Base-by-base conservation (phyloP, 352 stramenopile species). In the Blastocystis sp. region DNA sequence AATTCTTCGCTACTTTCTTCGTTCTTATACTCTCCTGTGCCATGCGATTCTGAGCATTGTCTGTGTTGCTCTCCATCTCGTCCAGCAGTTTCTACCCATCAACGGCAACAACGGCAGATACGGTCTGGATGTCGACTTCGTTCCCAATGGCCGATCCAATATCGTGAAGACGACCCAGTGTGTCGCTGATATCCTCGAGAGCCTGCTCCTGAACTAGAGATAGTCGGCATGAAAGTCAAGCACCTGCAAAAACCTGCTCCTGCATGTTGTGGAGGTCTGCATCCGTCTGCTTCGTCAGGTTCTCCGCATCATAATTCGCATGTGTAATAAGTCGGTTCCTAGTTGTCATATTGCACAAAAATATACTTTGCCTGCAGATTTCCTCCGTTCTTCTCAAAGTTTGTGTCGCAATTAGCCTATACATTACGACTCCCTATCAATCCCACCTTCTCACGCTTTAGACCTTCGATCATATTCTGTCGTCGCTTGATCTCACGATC, bases 1-100 rank as follows among this genome's bases (percentile, higher is more conserved):
- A 64, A 39, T 76, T 88, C 63, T 88, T 88, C 15, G 56, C 37
- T 26, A 88, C 77, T 41, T 79, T 62, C 77, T 88, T 88, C 26
- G 77, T 76, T 18, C 77, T 56, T 23, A 76, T 56, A 23, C 41
- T 88, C 29, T 88, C 77, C 47, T 88, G 77, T 34, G 43, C n/a
- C 43, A 88, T 63, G 20, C 77, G 55, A 34, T 88, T 88, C 54
- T 88, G 73, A 29, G 77, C 77, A 43, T 63, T 69, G 53, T 64
- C 53, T 45, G 70, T 53, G 41, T 88, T 79, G n/a, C 20, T 56
- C 18, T 88, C 77, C 43, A 88, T 76, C 43, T 88, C 66, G 53
- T 88, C 77, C 53, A 88, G 66, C 45, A 88, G 47, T 37, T 79
- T 76, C 77, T 88, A 77, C 15, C 18, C 47, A 11, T 69, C n/a